phyloP scores from a whole-genome alignment of 2,329 filamentous ascomycete genomes.

The Penicillium sclerotiorum region DNA sequence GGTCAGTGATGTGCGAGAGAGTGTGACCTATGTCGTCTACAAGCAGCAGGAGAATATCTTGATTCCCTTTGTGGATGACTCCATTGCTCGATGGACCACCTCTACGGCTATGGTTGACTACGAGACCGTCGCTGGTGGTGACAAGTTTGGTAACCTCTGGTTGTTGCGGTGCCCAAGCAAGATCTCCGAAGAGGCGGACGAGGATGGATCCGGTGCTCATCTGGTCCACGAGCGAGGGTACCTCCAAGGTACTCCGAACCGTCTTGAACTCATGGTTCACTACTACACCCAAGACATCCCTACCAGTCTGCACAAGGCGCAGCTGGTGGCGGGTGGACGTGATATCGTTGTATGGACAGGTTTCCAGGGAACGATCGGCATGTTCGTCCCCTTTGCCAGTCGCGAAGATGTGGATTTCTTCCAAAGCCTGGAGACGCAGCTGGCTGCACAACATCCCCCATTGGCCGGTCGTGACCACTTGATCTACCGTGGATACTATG shows the following conservation, averaged over 20 bases:
- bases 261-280: conserved; percentile 82
- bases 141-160: conserved; percentile 98
- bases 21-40: conserved; percentile 89
- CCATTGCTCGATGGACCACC: conserved; percentile 85
- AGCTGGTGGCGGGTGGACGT: conserved; percentile 85
- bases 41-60: conserved; percentile 89
- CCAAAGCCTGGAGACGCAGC: conserved; percentile 85
- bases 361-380: conserved; percentile 89
- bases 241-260: conserved; percentile 83
- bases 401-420: conserved; percentile 98
- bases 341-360: conserved; percentile 93
- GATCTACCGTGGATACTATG: conserved; percentile 94
- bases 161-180: conserved; percentile 85
- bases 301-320: conserved; percentile 84
- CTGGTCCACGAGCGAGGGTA: conserved; percentile 89
- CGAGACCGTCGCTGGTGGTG: conserved; percentile 89
- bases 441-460: conserved; percentile 83
- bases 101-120: conserved; percentile 95
- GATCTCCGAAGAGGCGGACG: conserved; percentile 85
- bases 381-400: conserved; percentile 86
- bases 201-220: conserved; percentile 86
- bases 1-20: conserved; percentile 90
- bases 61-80: conserved; percentile 92
- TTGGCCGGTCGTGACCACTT: conserved; percentile 91
- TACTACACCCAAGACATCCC: conserved; percentile 92